Evolutionary conservation across 1,284 basidiomycete species (phyloP).

Genomic region (Abortiporus biennis): DNA sequence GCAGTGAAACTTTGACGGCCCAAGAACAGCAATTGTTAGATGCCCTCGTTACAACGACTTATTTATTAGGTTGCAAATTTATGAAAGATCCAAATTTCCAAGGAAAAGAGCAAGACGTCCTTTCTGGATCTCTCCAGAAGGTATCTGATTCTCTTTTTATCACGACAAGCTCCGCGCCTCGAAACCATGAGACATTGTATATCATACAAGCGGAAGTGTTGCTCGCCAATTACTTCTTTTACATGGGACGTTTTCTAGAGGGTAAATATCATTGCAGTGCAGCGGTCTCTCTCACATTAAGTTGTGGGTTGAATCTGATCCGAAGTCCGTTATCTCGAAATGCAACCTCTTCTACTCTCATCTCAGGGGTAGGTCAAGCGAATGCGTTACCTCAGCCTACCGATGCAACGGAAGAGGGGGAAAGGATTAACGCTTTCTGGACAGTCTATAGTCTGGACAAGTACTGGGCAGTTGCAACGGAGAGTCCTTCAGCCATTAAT

Average conservation of each 20-base stretch:
- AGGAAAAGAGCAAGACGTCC: constrained; percentile 29
- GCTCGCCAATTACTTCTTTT: constrained; percentile 46
- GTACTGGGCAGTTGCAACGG: constrained; percentile 54
- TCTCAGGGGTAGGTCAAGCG: not conserved
- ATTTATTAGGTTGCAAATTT: too few species aligned
- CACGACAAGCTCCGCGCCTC: constrained; percentile 3
- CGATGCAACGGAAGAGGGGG: constrained; percentile 45
- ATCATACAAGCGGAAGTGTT: constrained; percentile 53
- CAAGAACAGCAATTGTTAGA: too few species aligned
- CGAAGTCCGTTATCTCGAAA: not conserved
- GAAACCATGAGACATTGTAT: constrained; percentile 36
- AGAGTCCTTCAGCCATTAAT: constrained; percentile 37
- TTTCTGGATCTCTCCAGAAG: constrained; percentile 38
- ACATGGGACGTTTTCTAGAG: constrained; percentile 32
- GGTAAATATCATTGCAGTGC: constrained; percentile 38
- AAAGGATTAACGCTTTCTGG: constrained; percentile 66
- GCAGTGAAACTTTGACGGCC: too few species aligned
- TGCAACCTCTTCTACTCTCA: too few species aligned
- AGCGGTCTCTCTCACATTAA: constrained; percentile 30
- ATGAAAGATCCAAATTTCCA: constrained; percentile 18
- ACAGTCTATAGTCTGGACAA: constrained; percentile 62
- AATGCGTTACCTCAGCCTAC: not conserved
- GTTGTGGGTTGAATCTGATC: constrained; percentile 29
- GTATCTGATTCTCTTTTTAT: constrained; percentile 30
- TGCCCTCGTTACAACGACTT: too few species aligned